Evolutionary conservation across 1,284 basidiomycete genomes (phyloP).

Genomic region (Mycena sp.): DNA sequence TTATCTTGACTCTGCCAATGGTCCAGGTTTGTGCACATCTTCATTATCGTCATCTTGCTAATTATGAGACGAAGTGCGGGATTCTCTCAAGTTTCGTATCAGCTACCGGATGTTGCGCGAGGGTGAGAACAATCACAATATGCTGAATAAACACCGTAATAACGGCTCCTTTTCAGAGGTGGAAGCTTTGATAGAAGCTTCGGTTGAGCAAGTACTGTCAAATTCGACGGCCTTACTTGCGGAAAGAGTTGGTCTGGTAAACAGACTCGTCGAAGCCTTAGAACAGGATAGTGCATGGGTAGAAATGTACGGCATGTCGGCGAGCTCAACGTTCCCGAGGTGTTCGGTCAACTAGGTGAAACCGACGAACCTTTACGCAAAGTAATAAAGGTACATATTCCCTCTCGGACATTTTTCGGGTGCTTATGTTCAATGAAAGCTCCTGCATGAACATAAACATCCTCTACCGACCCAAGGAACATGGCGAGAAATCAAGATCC

Average conservation of each 20-base stretch:
- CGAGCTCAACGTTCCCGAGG: constrained; percentile 65
- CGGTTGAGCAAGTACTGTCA: constrained; percentile 53
- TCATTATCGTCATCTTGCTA: constrained; percentile 8
- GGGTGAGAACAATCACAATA: constrained; percentile 58
- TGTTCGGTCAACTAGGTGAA: constrained; percentile 46
- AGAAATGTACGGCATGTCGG: constrained; percentile 74
- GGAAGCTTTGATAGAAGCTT: constrained; percentile 63
- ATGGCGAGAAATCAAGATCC: constrained; percentile 81
- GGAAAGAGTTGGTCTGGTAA: constrained; percentile 53
- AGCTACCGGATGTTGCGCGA: constrained; percentile 79
- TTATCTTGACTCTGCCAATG: constrained; percentile 66
- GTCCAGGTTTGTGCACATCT: constrained; percentile 58
- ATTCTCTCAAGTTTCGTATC: constrained; percentile 69
- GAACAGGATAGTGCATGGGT: constrained; percentile 73
- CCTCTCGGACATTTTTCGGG: neutral
- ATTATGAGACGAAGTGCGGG: constrained; percentile 57
- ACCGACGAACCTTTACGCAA: constrained; percentile 47
- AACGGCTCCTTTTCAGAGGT: constrained; percentile 68
- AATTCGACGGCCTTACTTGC: constrained; percentile 42
- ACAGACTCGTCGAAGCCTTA: constrained; percentile 64
- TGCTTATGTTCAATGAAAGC: constrained; percentile 40
- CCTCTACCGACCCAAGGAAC: constrained; percentile 46
- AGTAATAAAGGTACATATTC: constrained; percentile 50
- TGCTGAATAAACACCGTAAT: no score
- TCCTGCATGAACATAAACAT: constrained; percentile 52